These are phyloP conservation scores for Apiospora arundinis DNA, from an alignment of 2,329 filamentous ascomycete species.

Conservation along the genomic window DNA sequence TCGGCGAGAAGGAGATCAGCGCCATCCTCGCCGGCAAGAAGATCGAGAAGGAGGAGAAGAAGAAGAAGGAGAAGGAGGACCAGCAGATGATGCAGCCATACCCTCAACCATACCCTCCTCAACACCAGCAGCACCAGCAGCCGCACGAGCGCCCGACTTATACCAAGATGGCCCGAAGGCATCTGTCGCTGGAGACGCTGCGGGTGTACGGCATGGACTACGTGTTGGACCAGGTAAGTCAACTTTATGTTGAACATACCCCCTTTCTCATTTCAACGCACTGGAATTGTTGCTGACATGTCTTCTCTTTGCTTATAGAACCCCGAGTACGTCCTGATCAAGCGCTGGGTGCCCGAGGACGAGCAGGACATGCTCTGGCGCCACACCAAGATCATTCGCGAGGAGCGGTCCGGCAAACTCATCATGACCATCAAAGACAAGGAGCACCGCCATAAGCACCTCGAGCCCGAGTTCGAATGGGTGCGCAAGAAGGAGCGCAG, in stretches of 20 bases:
- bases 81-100: conserved; percentile 25
- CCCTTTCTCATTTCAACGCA: neutral
- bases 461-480: conserved; percentile 59
- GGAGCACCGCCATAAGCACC: conserved; percentile 37
- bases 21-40: conserved; percentile 57
- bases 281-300: neutral
- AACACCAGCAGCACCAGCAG: conserved; percentile 27
- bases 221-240: conserved; percentile 62
- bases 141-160: conserved; percentile 57
- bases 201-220: conserved; percentile 62
- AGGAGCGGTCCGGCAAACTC: conserved; percentile 53
- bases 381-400: conserved; percentile 71
- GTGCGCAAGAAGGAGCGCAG: conserved; percentile 64
- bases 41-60: conserved; percentile 57
- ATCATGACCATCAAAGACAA: conserved; percentile 55
- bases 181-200: conserved; percentile 68
- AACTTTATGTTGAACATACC: too few relatives aligned
- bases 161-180: conserved; percentile 66
- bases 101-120: neutral
- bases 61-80: conserved; percentile 43
- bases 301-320: conserved; percentile 50
- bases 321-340: conserved; percentile 74
- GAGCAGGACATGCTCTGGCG: conserved; percentile 76
- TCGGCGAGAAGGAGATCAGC: conserved; percentile 64
- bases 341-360: conserved; percentile 73